These are phyloP conservation scores for Fusarium duplospermum DNA, from an alignment of 2,329 filamentous ascomycete species.

Conservation along the genomic window DNA sequence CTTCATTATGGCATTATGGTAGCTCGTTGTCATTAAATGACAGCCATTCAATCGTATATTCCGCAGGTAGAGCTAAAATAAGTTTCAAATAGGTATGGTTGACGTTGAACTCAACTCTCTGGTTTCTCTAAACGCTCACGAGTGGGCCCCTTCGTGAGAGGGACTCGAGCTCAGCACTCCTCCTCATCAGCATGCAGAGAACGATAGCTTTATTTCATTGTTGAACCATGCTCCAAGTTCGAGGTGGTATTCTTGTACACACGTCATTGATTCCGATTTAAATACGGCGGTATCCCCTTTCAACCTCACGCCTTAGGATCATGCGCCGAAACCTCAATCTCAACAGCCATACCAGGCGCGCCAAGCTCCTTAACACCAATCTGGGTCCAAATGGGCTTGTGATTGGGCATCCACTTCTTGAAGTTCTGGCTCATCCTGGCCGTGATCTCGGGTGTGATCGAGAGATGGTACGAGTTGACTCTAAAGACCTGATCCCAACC, in stretches of 20 bases:
- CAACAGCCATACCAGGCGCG: slow-evolving; percentile 61
- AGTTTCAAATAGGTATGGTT: background rate
- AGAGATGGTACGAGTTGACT: slow-evolving; percentile 57
- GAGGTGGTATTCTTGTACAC: background rate
- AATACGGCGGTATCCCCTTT: background rate
- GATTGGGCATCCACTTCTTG: slow-evolving; percentile 60
- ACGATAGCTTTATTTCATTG: background rate
- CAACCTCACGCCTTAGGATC: slow-evolving; percentile 16
- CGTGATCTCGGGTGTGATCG: slow-evolving; percentile 52
- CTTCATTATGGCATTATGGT: background rate
- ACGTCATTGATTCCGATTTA: background rate
- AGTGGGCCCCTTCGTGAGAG: background rate
- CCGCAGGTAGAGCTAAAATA: no score
- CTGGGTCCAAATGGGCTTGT: slow-evolving; percentile 63
- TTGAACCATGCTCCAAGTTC: background rate
- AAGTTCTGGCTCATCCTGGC: slow-evolving; percentile 57
- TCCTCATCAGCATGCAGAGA: no score
- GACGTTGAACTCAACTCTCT: background rate
- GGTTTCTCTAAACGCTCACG: background rate
- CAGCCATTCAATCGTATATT: accelerated
- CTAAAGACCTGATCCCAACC: slow-evolving; percentile 64
- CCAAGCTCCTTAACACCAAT: slow-evolving; percentile 62
- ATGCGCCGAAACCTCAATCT: slow-evolving; percentile 64
- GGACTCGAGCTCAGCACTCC: no score
- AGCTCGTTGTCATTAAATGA: background rate